Base-by-base conservation (phyloP, 805 yeast species). In the Pichia insulana region DNA sequence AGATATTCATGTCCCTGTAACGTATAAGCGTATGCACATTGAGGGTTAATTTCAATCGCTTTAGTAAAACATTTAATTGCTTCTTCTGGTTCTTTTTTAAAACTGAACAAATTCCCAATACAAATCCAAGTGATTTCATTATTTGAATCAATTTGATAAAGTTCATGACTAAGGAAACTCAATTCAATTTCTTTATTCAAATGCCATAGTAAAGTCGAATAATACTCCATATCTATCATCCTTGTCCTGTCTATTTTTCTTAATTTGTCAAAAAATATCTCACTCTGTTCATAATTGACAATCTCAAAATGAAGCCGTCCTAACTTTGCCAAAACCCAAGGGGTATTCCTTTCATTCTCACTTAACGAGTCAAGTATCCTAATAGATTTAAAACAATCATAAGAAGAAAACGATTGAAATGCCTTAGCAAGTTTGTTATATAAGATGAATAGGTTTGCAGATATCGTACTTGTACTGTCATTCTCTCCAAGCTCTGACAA, bases 161-260 rank as follows among this genome's bases (percentile, higher is more conserved):
- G 66, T 50, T 88, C 96, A 56, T 84, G 85, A 3, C 95, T 84
- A 43, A 92, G 68, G 53, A 73, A 78, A n/a, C 92, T 80, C 40
- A 92, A 68, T 42, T 81, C 89, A 17, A 77, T 74, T 37, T 83
- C 88, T 54, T 80, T 80, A 43, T 83, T 90, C 39, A 88, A 63
- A 65, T 92, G 97, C 98, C 98, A 90, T 45, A 90, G 68, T 25
- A 88, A 67, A 0, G 97, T 90, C 0, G 96, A 87, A 56, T 76
- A 88, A 52, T 80, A 78, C 55, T 92, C 97, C 92, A 90, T 86
- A 57, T 88, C 97, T 47, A 77, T 79, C 13, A 81, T 58, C 43
- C 97, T 70, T 10, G 89, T 83, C 34, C 90, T 74, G 62, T 88
- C 96, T 20, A 80, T 45, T 42, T 65, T 66, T 41, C 95, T 70